These are phyloP conservation scores for Botrytis galanthina DNA, from an alignment of 2,329 filamentous ascomycete species.

Conservation along the genomic window DNA sequence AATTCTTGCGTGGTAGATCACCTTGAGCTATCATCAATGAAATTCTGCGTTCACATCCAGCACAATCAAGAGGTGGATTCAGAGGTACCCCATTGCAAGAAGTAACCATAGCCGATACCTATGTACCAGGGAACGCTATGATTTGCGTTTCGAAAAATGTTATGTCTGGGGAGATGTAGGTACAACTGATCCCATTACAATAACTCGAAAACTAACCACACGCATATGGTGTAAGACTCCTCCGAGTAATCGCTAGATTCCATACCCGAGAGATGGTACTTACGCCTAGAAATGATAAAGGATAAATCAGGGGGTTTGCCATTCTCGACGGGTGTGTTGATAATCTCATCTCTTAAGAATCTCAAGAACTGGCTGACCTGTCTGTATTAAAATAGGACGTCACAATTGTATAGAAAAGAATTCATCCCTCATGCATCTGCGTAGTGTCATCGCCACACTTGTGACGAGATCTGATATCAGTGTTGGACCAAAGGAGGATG, in stretches of 20 bases:
- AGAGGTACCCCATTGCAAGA: conserved; percentile 41
- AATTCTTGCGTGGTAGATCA: background rate
- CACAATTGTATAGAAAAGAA: conserved; percentile 35
- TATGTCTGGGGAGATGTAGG: conserved; percentile 20
- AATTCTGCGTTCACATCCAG: conserved; percentile 23
- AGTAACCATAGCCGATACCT: conserved; percentile 17
- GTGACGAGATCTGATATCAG: background rate
- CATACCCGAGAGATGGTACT: conserved; percentile 38
- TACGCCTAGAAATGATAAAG: conserved; percentile 24
- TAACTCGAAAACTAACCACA: background rate
- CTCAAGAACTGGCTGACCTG: background rate
- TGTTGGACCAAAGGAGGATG: background rate
- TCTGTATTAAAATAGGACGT: background rate
- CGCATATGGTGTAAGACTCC: background rate
- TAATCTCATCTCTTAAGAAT: background rate
- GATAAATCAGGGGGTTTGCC: conserved; percentile 35
- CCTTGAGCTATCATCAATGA: conserved; percentile 27
- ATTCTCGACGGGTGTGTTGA: conserved; percentile 32
- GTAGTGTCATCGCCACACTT: conserved; percentile 29
- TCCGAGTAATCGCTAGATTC: conserved; percentile 23
- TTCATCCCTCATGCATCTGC: conserved; percentile 38
- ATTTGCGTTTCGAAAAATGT: conserved; percentile 19
- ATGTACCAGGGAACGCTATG: conserved; percentile 23
- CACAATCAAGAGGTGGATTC: conserved; percentile 27
- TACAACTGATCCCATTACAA: background rate